phyloP scores from a whole-genome alignment of 1,139 yeast species.

The Williopsis jadinii region DNA sequence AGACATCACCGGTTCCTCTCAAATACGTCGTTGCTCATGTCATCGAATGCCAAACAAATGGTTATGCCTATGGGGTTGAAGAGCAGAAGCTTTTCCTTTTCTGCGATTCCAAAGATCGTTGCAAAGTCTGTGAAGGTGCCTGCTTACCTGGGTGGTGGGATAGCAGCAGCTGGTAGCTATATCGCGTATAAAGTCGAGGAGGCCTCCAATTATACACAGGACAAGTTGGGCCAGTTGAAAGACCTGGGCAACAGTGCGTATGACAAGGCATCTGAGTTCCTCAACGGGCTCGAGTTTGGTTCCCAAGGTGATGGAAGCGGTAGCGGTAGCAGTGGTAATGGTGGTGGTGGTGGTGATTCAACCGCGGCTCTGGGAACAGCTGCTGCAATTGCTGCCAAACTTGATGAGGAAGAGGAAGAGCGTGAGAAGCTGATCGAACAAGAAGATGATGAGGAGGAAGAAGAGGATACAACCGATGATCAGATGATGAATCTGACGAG shows the following conservation, averaged over 20 bases:
- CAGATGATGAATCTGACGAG: conserved; percentile 83
- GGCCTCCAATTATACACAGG: conserved; percentile 66
- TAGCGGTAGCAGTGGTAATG: conserved; percentile 24
- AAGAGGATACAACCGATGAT: conserved; percentile 51
- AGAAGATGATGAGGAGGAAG: conserved; percentile 32
- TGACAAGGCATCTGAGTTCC: conserved; percentile 23
- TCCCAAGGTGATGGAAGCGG: conserved; percentile 23
- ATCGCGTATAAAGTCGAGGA: conserved; percentile 88
- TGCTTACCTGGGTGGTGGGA: conserved; percentile 80
- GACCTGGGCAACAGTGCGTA: conserved; percentile 39
- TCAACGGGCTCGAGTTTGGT: conserved; percentile 18
- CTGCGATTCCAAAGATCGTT: conserved; percentile 45
- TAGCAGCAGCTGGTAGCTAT: conserved; percentile 93
- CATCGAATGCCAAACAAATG: not conserved
- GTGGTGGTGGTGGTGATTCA: conserved; percentile 26
- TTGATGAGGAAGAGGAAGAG: conserved; percentile 25
- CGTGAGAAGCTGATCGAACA: conserved; percentile 32
- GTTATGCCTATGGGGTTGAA: not conserved
- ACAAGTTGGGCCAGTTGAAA: conserved; percentile 52
- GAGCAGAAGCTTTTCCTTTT: conserved; percentile 13
- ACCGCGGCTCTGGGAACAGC: conserved; percentile 32
- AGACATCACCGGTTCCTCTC: conserved; percentile 8
- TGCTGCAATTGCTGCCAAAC: conserved; percentile 30
- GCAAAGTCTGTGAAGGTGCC: conserved; percentile 58
- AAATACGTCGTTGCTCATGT: conserved; percentile 8